Base-by-base conservation (phyloP, 129 eudicot species). In the Dittrichia graveolens region DNA sequence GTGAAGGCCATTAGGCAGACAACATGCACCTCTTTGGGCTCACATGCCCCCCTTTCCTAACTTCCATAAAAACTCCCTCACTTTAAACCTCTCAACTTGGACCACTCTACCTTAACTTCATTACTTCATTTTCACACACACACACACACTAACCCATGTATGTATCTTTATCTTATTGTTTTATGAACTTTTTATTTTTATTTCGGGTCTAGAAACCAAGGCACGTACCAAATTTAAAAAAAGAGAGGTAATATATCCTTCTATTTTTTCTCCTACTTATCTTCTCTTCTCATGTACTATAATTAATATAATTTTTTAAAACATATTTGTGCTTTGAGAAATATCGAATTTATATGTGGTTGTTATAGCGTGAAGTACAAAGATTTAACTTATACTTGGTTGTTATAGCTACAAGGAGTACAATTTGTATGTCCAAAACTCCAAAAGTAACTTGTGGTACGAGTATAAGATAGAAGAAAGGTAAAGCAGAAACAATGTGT, bases 1-100 rank as follows among this genome's bases (percentile, higher is more conserved):
- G 48, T 61, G 59, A 66, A 54, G 46, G 46, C 81, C 82, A 70
- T 50, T 70, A 42, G 82, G 77, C 82, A 65, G 82, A 78, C 82
- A 78, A 71, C 15, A 70, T 31, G 77, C 82, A 57, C 77, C 82
- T 61, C 75, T 31, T 49, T 78, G 82, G 82, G 82, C 82, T 78
- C 77, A 71, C 77, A 41, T 78, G 82, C 48, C 40, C 72, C 67
- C 82, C 71, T 61, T 14, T 65, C 75, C 75, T 76, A 76, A 58
- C 75, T 69, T 69, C 71, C 60, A 69, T 52, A 62, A 73, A 70
- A 66, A 42, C 63, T 31, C 77, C 9, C 46, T 68, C 73, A 49
- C 70, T 54, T 77, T 77, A 64, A 35, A 52, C 77, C 71, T 70
- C 82, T 61, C 59, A 75, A 44, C 67, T 66, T 43, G 80, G 73